Evolutionary conservation across 2,329 filamentous ascomycete species (phyloP).

Genomic region (Blumeria graminis): DNA sequence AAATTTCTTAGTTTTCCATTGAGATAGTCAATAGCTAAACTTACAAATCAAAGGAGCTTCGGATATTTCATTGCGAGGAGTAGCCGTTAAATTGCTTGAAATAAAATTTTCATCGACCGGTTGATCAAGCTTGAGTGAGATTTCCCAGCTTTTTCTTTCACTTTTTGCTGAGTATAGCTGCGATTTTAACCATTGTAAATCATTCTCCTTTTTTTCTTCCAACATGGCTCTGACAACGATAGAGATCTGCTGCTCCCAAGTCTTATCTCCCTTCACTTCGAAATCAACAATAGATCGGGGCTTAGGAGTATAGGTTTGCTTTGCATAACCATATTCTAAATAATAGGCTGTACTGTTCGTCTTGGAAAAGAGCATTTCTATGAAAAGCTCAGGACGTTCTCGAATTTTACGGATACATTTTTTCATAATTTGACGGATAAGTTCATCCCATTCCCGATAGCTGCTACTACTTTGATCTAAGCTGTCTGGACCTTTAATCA

Average conservation of each 20-base stretch:
- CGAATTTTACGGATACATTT: slow-evolving; percentile 66
- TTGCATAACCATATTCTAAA: slow-evolving; percentile 75
- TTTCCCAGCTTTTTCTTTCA: slow-evolving; percentile 57
- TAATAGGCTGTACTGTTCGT: slow-evolving; percentile 62
- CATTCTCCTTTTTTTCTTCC: slow-evolving; percentile 52
- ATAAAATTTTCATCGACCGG: slow-evolving; percentile 18
- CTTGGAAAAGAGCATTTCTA: slow-evolving; percentile 91
- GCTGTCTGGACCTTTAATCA: slow-evolving; percentile 72
- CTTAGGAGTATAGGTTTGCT: slow-evolving; percentile 40
- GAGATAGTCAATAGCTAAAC: slow-evolving; percentile 11
- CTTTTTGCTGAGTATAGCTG: slow-evolving; percentile 41
- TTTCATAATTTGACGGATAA: slow-evolving; percentile 62
- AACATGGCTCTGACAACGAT: slow-evolving; percentile 60
- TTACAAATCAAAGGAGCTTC: slow-evolving; percentile 28
- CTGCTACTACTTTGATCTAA: slow-evolving; percentile 40
- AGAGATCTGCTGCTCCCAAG: slow-evolving; percentile 39
- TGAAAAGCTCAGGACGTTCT: slow-evolving; percentile 60
- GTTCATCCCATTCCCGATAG: slow-evolving; percentile 77
- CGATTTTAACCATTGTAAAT: slow-evolving; percentile 61
- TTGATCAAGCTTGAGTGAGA: slow-evolving; percentile 36
- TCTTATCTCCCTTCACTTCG: slow-evolving; percentile 51
- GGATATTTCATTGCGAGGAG: slow-evolving; percentile 15
- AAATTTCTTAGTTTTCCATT: slow-evolving; percentile 8
- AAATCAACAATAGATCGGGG: slow-evolving; percentile 55
- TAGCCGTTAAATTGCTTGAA: slow-evolving; percentile 15